Percentiles rank a stretch among this genome's conserved stretches.
Evolutionary conservation across 1,284 basidiomycete species (phyloP).

Genomic region (Porodaedalea pini): DNA sequence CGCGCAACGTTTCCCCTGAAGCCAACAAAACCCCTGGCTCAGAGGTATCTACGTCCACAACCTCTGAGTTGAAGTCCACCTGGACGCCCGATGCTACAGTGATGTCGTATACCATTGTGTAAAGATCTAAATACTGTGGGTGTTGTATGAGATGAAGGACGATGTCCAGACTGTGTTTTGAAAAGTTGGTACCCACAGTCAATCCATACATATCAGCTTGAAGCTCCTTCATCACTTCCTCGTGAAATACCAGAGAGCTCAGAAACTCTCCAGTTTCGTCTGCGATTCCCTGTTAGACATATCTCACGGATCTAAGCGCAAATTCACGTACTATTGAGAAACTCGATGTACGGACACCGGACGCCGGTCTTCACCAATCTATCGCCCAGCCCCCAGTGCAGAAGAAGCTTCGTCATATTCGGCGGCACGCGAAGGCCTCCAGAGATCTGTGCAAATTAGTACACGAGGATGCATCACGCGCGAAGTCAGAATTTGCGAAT

Average conservation of each 20-base stretch:
- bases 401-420: conserved; percentile 47
- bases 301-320: not conserved
- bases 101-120: conserved; percentile 43
- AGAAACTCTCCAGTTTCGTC: conserved; percentile 9
- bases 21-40: conserved; percentile 37
- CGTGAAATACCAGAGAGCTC: conserved; percentile 11
- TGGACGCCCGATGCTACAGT: conserved; percentile 43
- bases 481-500: not conserved
- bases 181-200: conserved; percentile 5
- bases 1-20: conserved; percentile 43
- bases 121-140: conserved; percentile 43
- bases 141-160: not conserved
- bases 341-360: conserved; percentile 6
- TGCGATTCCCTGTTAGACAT: not conserved
- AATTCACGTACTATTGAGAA: not conserved
- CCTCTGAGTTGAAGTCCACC: conserved; percentile 37
- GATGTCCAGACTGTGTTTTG: not conserved
- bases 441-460: conserved; percentile 23
- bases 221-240: conserved; percentile 18
- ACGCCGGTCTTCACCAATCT: conserved; percentile 24
- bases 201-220: conserved; percentile 15
- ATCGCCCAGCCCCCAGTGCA: conserved; percentile 47
- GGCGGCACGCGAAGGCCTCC: conserved; percentile 44
- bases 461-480: conserved; percentile 21
- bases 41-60: conserved; percentile 35